Percentiles rank a stretch among this genome's conserved stretches.
These are phyloP conservation scores for Lipomyces chichibuensis DNA, from an alignment of 805 yeast genomes.

Conservation along the genomic window DNA sequence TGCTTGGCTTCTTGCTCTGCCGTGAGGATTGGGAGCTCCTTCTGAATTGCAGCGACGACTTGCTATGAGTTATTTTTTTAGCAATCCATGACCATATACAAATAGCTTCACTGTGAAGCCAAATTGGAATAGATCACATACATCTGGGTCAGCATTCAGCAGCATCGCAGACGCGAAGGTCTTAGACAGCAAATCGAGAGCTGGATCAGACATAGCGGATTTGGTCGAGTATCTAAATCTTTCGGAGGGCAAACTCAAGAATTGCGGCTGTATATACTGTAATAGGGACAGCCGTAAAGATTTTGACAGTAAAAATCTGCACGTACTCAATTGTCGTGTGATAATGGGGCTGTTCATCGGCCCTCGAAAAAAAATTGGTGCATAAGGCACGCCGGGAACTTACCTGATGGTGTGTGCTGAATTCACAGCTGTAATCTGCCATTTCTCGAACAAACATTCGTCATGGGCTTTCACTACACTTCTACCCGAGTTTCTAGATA, in stretches of 20 bases:
- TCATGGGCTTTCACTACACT: too few relatives aligned
- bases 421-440: too few relatives aligned
- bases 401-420: neutral
- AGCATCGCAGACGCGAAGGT: slow-evolving; percentile 31
- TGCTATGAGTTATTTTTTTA: slow-evolving; percentile 6
- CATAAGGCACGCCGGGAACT: neutral
- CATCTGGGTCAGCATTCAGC: slow-evolving; percentile 30
- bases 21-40: slow-evolving; percentile 38
- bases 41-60: slow-evolving; percentile 31
- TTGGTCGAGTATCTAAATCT: neutral
- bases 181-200: slow-evolving; percentile 34
- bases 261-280: neutral
- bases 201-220: slow-evolving; percentile 29
- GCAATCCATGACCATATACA: neutral
- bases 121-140: slow-evolving; percentile 2
- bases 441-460: too few relatives aligned
- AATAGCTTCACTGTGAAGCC: too few relatives aligned
- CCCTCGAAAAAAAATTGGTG: neutral
- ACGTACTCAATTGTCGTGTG: neutral
- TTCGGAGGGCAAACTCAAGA: neutral
- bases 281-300: neutral
- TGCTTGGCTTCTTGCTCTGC: slow-evolving; percentile 66
- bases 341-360: neutral
- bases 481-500: too few relatives aligned
- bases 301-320: neutral